Conservation (phyloP, 495 filamentous ascomycete species). For the Trichoderma orchidacearum region DNA sequence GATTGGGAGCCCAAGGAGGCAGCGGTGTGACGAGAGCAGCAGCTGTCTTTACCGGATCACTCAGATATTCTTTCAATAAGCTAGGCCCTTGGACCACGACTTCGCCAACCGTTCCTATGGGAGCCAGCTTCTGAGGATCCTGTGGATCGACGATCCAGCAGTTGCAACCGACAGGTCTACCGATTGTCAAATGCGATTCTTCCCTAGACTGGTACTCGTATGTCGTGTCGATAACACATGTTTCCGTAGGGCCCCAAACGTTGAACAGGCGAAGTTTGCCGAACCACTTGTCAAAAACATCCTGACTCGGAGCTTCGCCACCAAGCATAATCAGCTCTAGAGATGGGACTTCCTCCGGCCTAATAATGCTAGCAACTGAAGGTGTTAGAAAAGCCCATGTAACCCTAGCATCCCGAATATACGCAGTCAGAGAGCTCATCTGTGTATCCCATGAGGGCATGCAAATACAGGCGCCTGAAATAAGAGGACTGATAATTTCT, state of each 20-base stretch:
- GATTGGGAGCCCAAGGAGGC: background rate
- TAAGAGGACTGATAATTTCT: conserved; percentile 34
- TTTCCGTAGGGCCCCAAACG: conserved; percentile 3
- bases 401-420: conserved; percentile 17
- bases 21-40: background rate
- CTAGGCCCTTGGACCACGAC: conserved; percentile 33
- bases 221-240: conserved; percentile 8
- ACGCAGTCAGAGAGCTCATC: conserved; percentile 23
- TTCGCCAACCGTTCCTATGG: conserved; percentile 31
- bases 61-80: conserved; percentile 12
- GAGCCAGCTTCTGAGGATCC: conserved; percentile 28
- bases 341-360: conserved; percentile 17
- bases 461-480: conserved; percentile 47
- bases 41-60: background rate
- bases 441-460: conserved; percentile 37
- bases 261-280: conserved; percentile 5
- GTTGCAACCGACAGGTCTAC: conserved; percentile 25
- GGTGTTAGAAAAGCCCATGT: conserved; percentile 37
- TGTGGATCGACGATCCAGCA: conserved; percentile 33
- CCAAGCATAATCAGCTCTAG: conserved; percentile 23
- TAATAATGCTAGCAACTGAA: conserved; percentile 37
- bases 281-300: conserved; percentile 9
- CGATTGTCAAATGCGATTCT: conserved; percentile 23
- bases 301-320: conserved; percentile 22
- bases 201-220: background rate